A percentile compares a stretch with the other conserved stretches of the same genome.
These are phyloP conservation scores for Rhododendron mucronatum DNA, from an alignment of 148 eudicot species.

Conservation along the genomic window DNA sequence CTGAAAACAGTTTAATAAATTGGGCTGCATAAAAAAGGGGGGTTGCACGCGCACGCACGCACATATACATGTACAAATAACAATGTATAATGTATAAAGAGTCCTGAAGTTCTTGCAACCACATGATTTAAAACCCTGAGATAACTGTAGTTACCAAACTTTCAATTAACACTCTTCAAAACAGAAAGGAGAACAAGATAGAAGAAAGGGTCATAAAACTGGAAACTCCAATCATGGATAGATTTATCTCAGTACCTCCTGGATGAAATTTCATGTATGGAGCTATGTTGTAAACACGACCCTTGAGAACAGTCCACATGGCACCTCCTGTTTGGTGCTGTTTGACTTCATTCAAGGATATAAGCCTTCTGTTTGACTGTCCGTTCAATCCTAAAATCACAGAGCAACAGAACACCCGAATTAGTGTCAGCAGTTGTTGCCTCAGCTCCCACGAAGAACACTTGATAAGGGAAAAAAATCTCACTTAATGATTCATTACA, in stretches of 20 bases:
- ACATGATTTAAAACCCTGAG: background rate
- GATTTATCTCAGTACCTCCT: conserved; percentile 59
- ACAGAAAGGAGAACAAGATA: background rate
- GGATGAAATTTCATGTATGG: conserved; percentile 99
- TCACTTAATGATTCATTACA: background rate
- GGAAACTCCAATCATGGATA: background rate
- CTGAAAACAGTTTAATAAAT: background rate
- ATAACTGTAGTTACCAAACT: background rate
- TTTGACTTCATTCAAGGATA: conserved; percentile 78
- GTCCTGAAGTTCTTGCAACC: background rate
- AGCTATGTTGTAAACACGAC: conserved; percentile 83
- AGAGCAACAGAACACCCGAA: background rate
- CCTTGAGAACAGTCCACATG: conserved; percentile 98
- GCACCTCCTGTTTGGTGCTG: conserved; percentile 69
- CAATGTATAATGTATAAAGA: background rate
- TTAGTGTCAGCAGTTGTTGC: background rate
- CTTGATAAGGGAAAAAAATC: background rate
- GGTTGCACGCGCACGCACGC: too few relatives aligned
- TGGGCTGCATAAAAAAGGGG: background rate
- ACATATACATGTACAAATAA: background rate
- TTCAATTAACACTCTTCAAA: background rate
- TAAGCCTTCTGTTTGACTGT: conserved; percentile 76
- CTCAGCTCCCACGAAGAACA: background rate
- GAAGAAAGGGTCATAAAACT: background rate
- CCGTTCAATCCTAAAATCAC: conserved; percentile 63